Conservation (phyloP, 306 rosid genomes). For the Sindora glabra region DNA sequence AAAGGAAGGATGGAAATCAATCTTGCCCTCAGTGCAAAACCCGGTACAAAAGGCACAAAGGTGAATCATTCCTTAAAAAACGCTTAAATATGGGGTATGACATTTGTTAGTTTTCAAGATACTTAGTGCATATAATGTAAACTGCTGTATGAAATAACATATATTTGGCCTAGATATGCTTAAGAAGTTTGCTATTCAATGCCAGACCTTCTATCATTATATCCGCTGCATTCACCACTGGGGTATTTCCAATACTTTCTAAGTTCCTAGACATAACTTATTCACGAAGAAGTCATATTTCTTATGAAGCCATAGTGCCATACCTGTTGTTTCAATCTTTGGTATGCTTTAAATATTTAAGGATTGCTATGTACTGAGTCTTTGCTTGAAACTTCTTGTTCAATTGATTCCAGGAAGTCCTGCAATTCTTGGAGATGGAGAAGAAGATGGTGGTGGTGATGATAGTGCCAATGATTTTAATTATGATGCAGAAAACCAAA, state of each 20-base stretch:
- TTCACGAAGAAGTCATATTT: not conserved
- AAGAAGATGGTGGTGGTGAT: conserved; percentile 52
- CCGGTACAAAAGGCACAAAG: conserved; percentile 77
- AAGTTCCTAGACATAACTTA: not conserved
- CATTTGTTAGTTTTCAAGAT: not conserved
- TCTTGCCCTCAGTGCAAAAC: conserved; percentile 97
- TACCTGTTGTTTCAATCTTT: not conserved
- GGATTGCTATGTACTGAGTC: not conserved
- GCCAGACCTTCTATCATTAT: no score
- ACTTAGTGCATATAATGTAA: not conserved
- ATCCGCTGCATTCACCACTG: conserved; percentile 1
- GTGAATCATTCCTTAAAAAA: conserved; percentile 26
- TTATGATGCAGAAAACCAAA: conserved; percentile 66
- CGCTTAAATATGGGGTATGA: not conserved
- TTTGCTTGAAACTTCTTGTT: not conserved
- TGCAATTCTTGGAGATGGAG: conserved; percentile 73
- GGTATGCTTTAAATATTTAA: not conserved
- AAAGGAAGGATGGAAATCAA: conserved; percentile 94
- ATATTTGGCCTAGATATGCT: not conserved
- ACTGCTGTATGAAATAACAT: not conserved
- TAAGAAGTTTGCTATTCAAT: not conserved
- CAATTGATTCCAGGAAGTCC: conserved; percentile 69
- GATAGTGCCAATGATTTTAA: conserved; percentile 59
- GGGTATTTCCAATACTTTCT: not conserved
- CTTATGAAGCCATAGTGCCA: not conserved